phyloP scores from a whole-genome alignment of 768 basidiomycete genomes.

The Mycena maculata region DNA sequence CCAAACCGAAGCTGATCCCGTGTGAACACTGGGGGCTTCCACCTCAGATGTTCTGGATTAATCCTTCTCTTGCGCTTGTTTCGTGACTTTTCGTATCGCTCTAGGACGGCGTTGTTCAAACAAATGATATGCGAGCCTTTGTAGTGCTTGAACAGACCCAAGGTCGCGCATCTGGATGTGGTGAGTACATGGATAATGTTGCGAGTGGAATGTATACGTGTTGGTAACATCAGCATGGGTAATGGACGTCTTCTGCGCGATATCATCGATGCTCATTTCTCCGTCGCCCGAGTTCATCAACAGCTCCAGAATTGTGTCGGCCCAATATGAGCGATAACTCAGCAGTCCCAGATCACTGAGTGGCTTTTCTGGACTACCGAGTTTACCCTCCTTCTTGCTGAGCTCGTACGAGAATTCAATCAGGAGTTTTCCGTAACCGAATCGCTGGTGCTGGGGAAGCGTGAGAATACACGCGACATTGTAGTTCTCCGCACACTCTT shows the following conservation, averaged over 20 bases:
- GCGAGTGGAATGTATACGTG: slow-evolving; percentile 75
- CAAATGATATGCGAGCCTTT: slow-evolving; percentile 95
- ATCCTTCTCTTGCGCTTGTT: slow-evolving; percentile 85
- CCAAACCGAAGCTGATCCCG: slow-evolving; percentile 89
- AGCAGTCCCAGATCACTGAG: slow-evolving; percentile 93
- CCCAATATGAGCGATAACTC: slow-evolving; percentile 96
- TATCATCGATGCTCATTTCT: slow-evolving; percentile 94
- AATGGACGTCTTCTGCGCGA: slow-evolving; percentile 94
- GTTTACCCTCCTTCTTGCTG: slow-evolving; percentile 94
- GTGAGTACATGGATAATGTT: slow-evolving; percentile 24
- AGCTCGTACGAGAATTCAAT: slow-evolving; percentile 99
- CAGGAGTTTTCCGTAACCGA: slow-evolving; percentile 93
- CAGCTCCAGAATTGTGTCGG: slow-evolving; percentile 93
- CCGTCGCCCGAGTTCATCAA: slow-evolving; percentile 79
- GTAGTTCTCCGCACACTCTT: slow-evolving; percentile 97
- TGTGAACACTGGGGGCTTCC: slow-evolving; percentile 97
- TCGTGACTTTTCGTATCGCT: slow-evolving; percentile 88
- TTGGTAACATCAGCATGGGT: slow-evolving; percentile 98
- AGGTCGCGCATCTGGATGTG: slow-evolving; percentile 83
- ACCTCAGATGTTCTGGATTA: slow-evolving; percentile 81
- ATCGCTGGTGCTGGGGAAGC: slow-evolving; percentile 97
- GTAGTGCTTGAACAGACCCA: slow-evolving; percentile 96
- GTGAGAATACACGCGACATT: slow-evolving; percentile 99
- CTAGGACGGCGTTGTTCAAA: slow-evolving; percentile 89
- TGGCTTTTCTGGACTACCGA: slow-evolving; percentile 98